phyloP scores from a whole-genome alignment of 768 basidiomycete species.

The Hypsizygus marmoreus region DNA sequence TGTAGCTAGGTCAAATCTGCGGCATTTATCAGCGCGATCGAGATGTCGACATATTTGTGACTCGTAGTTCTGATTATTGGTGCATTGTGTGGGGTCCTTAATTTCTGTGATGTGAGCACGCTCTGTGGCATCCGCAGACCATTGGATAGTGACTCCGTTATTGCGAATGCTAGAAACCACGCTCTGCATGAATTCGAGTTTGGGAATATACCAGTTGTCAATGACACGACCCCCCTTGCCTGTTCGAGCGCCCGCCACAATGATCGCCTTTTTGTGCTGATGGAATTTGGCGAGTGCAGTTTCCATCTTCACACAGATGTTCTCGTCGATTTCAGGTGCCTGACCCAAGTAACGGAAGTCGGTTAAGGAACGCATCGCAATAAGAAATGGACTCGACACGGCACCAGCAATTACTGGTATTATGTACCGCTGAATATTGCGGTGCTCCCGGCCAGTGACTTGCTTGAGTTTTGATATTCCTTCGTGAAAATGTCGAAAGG shows the following conservation, averaged over 20 bases:
- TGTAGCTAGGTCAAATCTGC: constrained; percentile 28
- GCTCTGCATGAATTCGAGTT: constrained; percentile 40
- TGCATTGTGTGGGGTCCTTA: constrained; percentile 29
- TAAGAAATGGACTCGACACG: constrained; percentile 28
- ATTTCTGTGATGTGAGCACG: constrained; percentile 31
- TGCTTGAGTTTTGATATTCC: constrained; percentile 43
- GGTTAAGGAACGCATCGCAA: constrained; percentile 32
- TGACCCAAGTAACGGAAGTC: constrained; percentile 35
- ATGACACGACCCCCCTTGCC: constrained; percentile 25
- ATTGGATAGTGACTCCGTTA: constrained; percentile 34
- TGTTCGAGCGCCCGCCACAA: constrained; percentile 25
- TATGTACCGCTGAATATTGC: constrained; percentile 36
- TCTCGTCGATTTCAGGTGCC: constrained; percentile 25
- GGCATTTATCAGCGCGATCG: constrained; percentile 31
- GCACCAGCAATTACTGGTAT: constrained; percentile 37
- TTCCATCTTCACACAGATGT: constrained; percentile 15
- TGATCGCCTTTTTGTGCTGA: constrained; percentile 33
- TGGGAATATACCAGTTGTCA: constrained; percentile 42
- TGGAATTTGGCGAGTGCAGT: constrained; percentile 32
- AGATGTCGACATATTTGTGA: constrained; percentile 34
- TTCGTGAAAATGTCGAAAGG: constrained; percentile 38
- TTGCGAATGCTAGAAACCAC: constrained; percentile 24
- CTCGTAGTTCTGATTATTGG: constrained; percentile 35
- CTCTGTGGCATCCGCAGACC: constrained; percentile 37
- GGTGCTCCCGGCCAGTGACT: constrained; percentile 41